Conservation (phyloP, 306 rosid genomes). For the Castanospermum australe region DNA sequence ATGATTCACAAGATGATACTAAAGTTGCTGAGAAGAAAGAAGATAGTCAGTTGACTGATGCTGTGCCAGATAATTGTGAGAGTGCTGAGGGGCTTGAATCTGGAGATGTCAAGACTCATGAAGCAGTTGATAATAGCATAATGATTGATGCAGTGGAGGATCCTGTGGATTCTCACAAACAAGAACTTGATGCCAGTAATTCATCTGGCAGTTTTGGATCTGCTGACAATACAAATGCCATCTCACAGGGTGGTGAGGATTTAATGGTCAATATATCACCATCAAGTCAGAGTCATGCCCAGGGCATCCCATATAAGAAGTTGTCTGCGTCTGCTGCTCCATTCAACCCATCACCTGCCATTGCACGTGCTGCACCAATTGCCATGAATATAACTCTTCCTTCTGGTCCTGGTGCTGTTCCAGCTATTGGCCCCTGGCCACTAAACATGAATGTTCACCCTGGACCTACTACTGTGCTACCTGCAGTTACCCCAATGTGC, state of each 20-base stretch:
- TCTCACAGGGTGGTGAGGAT: constrained; percentile 53
- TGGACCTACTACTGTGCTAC: constrained; percentile 57
- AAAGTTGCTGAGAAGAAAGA: constrained; percentile 47
- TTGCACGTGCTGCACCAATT: constrained; percentile 69
- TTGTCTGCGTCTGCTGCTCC: constrained; percentile 97
- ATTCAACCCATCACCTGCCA: constrained; percentile 79
- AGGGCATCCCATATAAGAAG: constrained; percentile 58
- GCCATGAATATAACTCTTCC: constrained; percentile 70
- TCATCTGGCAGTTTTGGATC: constrained; percentile 49
- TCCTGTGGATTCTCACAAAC: constrained; percentile 40
- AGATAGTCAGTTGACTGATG: constrained; percentile 35
- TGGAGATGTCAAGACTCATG: constrained; percentile 41
- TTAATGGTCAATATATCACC: constrained; percentile 42
- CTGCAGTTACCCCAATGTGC: constrained; percentile 66
- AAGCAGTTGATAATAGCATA: constrained; percentile 39
- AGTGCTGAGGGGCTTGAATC: constrained; percentile 44
- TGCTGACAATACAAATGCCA: constrained; percentile 40
- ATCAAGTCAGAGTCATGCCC: constrained; percentile 45
- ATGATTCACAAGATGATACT: constrained; percentile 47
- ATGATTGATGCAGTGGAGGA: constrained; percentile 36
- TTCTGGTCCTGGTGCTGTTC: constrained; percentile 60
- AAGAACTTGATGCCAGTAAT: constrained; percentile 44
- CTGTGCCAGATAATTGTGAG: constrained; percentile 42
- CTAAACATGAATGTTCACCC: constrained; percentile 88
- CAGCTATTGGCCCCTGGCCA: constrained; percentile 78